Percentiles rank a stretch among this genome's conserved stretches.
Evolutionary conservation across 2,329 filamentous ascomycete species (phyloP).

Genomic region (Emydomyces testavorans): DNA sequence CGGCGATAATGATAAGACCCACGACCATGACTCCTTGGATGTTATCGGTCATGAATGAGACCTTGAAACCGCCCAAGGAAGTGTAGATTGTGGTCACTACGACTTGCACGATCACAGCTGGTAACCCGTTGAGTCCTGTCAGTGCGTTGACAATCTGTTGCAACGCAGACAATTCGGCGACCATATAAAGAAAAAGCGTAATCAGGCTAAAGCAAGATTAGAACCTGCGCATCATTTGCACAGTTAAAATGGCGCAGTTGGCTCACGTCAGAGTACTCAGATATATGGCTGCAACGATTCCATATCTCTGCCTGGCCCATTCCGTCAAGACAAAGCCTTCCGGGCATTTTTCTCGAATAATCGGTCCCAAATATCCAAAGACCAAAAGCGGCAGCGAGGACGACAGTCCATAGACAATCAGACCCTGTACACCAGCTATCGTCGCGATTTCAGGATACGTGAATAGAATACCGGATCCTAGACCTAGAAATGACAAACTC

Average conservation of each 20-base stretch:
- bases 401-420: slow-evolving; percentile 63
- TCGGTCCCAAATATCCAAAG: slow-evolving; percentile 62
- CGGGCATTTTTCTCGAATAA: slow-evolving; percentile 68
- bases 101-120: slow-evolving; percentile 66
- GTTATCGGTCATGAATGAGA: slow-evolving; percentile 75
- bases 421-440: slow-evolving; percentile 65
- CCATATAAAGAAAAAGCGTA: slow-evolving; percentile 78
- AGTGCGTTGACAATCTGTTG: slow-evolving; percentile 66
- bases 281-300: slow-evolving; percentile 55
- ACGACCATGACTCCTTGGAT: slow-evolving; percentile 70
- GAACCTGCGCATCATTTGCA: not conserved
- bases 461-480: slow-evolving; percentile 74
- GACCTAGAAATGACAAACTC: slow-evolving; percentile 42
- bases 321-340: slow-evolving; percentile 77
- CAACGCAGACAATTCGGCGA: slow-evolving; percentile 68
- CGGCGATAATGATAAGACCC: slow-evolving; percentile 60
- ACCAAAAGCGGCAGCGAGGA: slow-evolving; percentile 61
- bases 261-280: slow-evolving; percentile 58
- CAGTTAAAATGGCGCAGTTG: not conserved
- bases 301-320: slow-evolving; percentile 72
- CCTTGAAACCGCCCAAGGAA: slow-evolving; percentile 68
- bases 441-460: slow-evolving; percentile 71
- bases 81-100: slow-evolving; percentile 73
- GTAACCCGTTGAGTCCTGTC: slow-evolving; percentile 62
- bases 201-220: slow-evolving; percentile 42